Evolutionary conservation across 1,284 basidiomycete genomes (phyloP).

Genomic region (Ceratorhiza oryzae-sativae): DNA sequence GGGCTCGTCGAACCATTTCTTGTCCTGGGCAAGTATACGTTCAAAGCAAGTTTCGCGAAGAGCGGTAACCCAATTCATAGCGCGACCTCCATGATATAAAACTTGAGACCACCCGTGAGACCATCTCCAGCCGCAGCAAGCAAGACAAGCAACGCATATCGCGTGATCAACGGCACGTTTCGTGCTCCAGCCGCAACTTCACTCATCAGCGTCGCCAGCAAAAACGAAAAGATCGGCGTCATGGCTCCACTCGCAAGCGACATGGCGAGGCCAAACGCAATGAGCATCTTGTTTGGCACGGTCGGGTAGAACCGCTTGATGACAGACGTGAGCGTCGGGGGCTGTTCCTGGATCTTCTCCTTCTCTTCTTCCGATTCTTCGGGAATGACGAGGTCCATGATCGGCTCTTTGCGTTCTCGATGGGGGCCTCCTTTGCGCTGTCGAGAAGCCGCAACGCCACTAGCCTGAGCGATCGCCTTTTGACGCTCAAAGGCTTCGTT

Average conservation of each 20-base stretch:
- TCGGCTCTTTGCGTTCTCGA: slow-evolving; percentile 23
- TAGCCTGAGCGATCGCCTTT: slow-evolving; percentile 55
- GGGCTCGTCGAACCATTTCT: slow-evolving; percentile 84
- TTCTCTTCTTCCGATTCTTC: slow-evolving; percentile 45
- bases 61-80: slow-evolving; percentile 76
- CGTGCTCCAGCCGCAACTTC: slow-evolving; percentile 76
- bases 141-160: slow-evolving; percentile 64
- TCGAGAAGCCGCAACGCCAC: slow-evolving; percentile 48
- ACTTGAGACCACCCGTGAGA: slow-evolving; percentile 73
- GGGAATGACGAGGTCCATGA: slow-evolving; percentile 33
- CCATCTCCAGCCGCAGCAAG: slow-evolving; percentile 80
- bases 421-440: slow-evolving; percentile 1
- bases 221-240: slow-evolving; percentile 91
- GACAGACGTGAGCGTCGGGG: slow-evolving; percentile 57
- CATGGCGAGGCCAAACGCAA: slow-evolving; percentile 71
- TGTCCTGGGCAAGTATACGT: slow-evolving; percentile 81
- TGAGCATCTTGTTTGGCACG: slow-evolving; percentile 74
- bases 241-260: slow-evolving; percentile 78
- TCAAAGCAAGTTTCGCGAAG: slow-evolving; percentile 69
- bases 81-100: slow-evolving; percentile 76
- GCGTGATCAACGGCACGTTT: slow-evolving; percentile 68
- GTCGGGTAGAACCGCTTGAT: slow-evolving; percentile 71
- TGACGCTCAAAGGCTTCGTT: slow-evolving; percentile 57
- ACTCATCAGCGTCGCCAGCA: slow-evolving; percentile 83
- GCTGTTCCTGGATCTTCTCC: slow-evolving; percentile 13